A percentile compares a stretch with the other conserved stretches of the same genome.
Conservation (phyloP, 192 early-diverging fungal genomes). For the Thoreauomyces humboldtii region DNA sequence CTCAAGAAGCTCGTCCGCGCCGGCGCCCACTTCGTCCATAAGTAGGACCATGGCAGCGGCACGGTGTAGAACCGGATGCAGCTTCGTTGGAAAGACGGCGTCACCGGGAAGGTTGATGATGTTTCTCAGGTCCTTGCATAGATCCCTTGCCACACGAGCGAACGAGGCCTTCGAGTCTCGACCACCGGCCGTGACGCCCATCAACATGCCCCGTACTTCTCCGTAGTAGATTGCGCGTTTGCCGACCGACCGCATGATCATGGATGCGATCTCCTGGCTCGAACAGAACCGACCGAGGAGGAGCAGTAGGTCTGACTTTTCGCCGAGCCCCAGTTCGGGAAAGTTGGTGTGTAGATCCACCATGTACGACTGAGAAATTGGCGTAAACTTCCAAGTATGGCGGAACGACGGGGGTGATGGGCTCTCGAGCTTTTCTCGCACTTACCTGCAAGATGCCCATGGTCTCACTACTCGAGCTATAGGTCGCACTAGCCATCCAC, state of each 20-base stretch:
- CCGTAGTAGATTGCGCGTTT: conserved; percentile 45
- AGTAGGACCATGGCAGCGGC: conserved; percentile 31
- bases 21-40: conserved; percentile 4
- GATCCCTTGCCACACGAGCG: conserved; percentile 10
- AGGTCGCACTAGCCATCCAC: conserved; percentile 37
- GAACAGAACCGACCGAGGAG: conserved; percentile 44
- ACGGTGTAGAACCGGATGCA: conserved; percentile 30
- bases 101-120: conserved; percentile 10
- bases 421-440: too few species aligned
- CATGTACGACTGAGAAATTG: conserved; percentile 43
- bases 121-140: conserved; percentile 16
- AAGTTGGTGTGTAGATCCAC: conserved; percentile 47
- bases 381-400: background rate
- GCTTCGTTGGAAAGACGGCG: conserved; percentile 15
- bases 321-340: conserved; percentile 36
- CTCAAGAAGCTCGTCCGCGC: conserved; percentile 74
- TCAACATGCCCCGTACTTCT: conserved; percentile 44
- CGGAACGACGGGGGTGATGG: background rate
- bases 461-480: conserved; percentile 42
- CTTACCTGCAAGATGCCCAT: conserved; percentile 44
- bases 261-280: conserved; percentile 37
- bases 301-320: conserved; percentile 34
- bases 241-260: conserved; percentile 37
- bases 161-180: background rate
- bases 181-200: background rate